A percentile compares a stretch with the other conserved stretches of the same genome.
Evolutionary conservation across 176 grass and related monocot genomes (phyloP).

Genomic region (Aegilops longissima): DNA sequence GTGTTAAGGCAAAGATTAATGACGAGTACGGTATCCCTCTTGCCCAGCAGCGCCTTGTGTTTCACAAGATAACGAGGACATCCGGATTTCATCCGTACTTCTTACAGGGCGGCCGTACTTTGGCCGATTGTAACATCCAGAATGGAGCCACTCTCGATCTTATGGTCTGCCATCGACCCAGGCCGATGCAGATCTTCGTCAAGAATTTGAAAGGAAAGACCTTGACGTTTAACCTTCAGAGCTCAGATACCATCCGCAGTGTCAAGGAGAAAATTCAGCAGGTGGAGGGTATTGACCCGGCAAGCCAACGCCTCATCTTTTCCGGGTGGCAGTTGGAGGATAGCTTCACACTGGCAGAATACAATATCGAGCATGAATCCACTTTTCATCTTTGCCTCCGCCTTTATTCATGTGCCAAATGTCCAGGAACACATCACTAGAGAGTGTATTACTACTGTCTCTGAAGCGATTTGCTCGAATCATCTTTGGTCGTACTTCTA

Average conservation of each 20-base stretch:
- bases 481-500: no score
- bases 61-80: neutral
- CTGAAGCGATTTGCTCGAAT: neutral
- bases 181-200: neutral
- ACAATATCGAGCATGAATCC: neutral
- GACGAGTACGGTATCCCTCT: neutral
- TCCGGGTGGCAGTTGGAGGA: neutral
- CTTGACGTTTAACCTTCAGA: neutral
- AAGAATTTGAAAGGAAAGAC: neutral
- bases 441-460: neutral
- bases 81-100: no score
- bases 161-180: neutral
- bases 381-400: neutral
- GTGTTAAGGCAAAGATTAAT: neutral
- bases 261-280: neutral
- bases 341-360: neutral
- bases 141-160: neutral
- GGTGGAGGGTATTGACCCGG: neutral
- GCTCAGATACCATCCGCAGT: neutral
- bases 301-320: neutral
- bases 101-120: neutral
- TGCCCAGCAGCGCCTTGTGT: neutral
- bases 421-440: neutral
- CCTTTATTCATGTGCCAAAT: neutral
- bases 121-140: neutral